These are phyloP conservation scores for Fusarium sp. DNA, from an alignment of 2,329 filamentous ascomycete genomes.

Conservation along the genomic window DNA sequence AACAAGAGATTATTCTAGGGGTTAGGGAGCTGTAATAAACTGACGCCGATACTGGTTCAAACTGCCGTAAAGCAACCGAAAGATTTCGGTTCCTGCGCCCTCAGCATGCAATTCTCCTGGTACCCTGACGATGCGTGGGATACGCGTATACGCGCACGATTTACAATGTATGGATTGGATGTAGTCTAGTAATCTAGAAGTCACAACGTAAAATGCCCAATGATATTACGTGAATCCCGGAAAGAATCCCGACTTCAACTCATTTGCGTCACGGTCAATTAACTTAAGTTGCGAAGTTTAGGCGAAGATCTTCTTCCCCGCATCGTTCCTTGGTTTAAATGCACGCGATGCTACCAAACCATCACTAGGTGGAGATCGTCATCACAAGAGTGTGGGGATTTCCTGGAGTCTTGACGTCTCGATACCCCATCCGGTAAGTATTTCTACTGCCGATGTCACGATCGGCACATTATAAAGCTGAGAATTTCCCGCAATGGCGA, in stretches of 20 bases:
- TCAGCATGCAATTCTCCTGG: no score
- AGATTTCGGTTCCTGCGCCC: no score
- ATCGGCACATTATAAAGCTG: background rate
- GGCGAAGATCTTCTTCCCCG: background rate
- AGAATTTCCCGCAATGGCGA: background rate
- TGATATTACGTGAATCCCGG: fast-evolving
- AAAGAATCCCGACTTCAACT: background rate
- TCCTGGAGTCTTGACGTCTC: conserved; percentile 9
- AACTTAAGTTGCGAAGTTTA: background rate
- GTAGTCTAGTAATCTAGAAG: no score
- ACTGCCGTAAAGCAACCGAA: no score
- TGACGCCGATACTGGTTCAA: no score
- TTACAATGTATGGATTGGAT: no score
- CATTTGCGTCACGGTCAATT: background rate
- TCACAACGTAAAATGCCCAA: no score
- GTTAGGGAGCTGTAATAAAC: no score
- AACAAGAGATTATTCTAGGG: no score
- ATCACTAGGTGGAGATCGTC: background rate
- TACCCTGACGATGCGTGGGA: no score
- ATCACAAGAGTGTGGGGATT: background rate
- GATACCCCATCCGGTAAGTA: background rate
- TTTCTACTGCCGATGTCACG: background rate
- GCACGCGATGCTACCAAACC: background rate
- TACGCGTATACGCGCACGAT: no score
- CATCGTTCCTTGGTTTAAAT: background rate